Conservation (phyloP, 257 asterid genomes). For the Gentiana dahurica region DNA sequence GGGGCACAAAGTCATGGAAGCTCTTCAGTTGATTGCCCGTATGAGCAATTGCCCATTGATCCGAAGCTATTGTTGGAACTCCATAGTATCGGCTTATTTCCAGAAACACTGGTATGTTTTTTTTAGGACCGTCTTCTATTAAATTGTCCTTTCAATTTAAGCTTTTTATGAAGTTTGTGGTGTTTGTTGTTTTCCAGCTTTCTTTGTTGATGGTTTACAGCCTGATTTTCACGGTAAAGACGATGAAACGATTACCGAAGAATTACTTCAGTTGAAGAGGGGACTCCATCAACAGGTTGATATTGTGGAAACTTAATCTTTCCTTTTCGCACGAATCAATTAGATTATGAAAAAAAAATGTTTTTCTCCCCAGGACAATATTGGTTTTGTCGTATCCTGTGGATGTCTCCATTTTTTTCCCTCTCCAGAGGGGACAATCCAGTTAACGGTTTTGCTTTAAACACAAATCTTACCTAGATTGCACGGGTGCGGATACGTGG, state of each 20-base stretch:
- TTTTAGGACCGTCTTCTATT: conserved; percentile 2
- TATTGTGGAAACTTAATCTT: not conserved
- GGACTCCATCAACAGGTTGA: conserved; percentile 68
- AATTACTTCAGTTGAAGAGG: conserved; percentile 51
- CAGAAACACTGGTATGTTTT: conserved; percentile 79
- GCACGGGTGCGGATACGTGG: too few relatives aligned
- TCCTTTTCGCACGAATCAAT: too few relatives aligned
- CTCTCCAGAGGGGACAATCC: too few relatives aligned
- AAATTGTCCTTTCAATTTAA: not conserved
- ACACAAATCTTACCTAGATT: too few relatives aligned
- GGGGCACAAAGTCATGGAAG: conserved; percentile 34
- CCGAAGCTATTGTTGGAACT: conserved; percentile 72
- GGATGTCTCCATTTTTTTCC: too few relatives aligned
- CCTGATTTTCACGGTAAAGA: conserved; percentile 89
- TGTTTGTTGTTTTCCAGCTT: conserved; percentile 3
- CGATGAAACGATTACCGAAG: conserved; percentile 51
- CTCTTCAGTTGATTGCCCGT: conserved; percentile 46
- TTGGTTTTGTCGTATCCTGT: too few relatives aligned
- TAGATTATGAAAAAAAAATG: too few relatives aligned
- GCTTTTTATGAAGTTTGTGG: conserved; percentile 1
- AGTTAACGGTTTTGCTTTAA: too few relatives aligned
- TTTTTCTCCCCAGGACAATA: too few relatives aligned
- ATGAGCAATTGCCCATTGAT: conserved; percentile 62
- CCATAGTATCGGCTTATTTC: conserved; percentile 60
- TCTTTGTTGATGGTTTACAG: conserved; percentile 28